Base-by-base conservation (phyloP, 805 yeast species). In the Cyberlindnera euphorbiiphila region DNA sequence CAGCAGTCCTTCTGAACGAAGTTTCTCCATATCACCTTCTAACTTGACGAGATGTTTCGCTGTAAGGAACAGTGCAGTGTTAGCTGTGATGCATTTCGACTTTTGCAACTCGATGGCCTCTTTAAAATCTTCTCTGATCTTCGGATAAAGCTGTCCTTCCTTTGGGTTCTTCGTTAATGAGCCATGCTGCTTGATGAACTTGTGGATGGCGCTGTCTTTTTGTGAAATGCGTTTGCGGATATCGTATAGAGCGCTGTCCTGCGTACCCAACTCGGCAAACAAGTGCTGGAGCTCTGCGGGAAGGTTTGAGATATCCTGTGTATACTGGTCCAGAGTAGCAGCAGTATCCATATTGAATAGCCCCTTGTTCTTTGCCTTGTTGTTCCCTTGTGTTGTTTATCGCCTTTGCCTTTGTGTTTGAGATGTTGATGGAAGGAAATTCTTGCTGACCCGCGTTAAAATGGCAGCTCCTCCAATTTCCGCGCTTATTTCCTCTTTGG, bases 221-320 rank as follows among this genome's bases (percentile, higher is more conserved):
- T 77, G 79, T 49, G 73, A 78, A 45, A 78, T 73, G 49, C 83
- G 74, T 53, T 76, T 76, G 39, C 85, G 70, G 7, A 74, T 68
- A 39, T 85, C 94, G 51, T 75, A 74, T 20, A 81, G 65, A 50
- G 74, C 76, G 26, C 68, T 51, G 56, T 91, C 98, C 42, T 81
- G 76, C 25, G 69, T 72, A 35, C 81, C 72, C 25, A 91, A 71
- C 59, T 93, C 98, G 36, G 84, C 84, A 32, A 91, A 64, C 25
- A 87, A 64, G 53, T 84, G 86, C 37, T 81, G 81, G 29, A 91
- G 72, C 60, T 91, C 98, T 5, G 86, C 79, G 17, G 96, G 96
- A 29, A 93, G 70, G 51, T 89, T 91, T 9, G 91, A 78, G 29
- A 91, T 67, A 47, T 77, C 82, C 55, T 75, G 81, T 5, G 81